These are phyloP conservation scores for Calycina herbarum DNA, from an alignment of 2,329 filamentous ascomycete genomes.

Conservation along the genomic window DNA sequence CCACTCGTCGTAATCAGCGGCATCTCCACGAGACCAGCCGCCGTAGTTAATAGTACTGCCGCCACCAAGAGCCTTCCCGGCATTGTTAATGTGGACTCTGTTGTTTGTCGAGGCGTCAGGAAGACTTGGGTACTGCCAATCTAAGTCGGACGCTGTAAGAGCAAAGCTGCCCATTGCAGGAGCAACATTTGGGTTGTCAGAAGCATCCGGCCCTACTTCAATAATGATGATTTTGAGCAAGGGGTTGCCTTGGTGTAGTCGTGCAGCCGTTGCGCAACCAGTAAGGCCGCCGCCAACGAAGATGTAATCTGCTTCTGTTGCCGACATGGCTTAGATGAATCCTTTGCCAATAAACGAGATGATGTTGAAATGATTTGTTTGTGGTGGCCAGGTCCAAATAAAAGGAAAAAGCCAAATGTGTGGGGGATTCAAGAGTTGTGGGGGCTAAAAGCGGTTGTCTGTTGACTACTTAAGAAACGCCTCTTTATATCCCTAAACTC, in stretches of 20 bases:
- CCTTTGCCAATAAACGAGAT: no score
- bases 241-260: constrained; percentile 34
- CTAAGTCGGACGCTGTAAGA: constrained; percentile 23
- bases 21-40: constrained; percentile 46
- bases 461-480: no score
- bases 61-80: constrained; percentile 45
- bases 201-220: constrained; percentile 41
- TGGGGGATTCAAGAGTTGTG: no score
- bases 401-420: no score
- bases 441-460: no score
- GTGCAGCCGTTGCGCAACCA: constrained; percentile 40
- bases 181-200: constrained; percentile 17
- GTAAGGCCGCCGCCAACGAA: constrained; percentile 42
- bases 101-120: constrained; percentile 34
- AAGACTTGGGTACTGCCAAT: constrained; percentile 41
- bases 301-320: constrained; percentile 36
- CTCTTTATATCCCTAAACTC: no score
- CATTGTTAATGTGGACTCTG: constrained; percentile 32
- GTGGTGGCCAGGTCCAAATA: no score
- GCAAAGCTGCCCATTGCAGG: not conserved
- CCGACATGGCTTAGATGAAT: no score
- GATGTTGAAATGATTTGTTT: no score
- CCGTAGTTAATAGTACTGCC: constrained; percentile 44
- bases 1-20: constrained; percentile 49
- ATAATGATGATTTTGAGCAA: constrained; percentile 41